Evolutionary conservation across 441 rosid genomes (phyloP).

Genomic region (Cnidoscolus chayamansa): DNA sequence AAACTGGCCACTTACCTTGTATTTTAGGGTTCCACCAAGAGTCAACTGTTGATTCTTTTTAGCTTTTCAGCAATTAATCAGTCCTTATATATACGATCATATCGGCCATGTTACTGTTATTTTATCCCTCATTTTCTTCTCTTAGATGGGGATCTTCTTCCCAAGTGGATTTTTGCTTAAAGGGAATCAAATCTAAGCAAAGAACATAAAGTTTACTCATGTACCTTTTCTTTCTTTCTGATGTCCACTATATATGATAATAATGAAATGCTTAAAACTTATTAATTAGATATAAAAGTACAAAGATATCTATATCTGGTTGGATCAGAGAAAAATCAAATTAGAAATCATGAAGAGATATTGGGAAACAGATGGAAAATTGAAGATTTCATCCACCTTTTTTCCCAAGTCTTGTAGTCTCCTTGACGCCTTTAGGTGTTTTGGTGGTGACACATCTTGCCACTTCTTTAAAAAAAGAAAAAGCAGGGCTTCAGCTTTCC

Average conservation of each 20-base stretch:
- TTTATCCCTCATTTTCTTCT: not conserved
- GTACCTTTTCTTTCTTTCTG: not conserved
- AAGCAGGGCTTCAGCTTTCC: not conserved
- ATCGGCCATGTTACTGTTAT: not conserved
- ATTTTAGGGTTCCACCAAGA: constrained; percentile 11
- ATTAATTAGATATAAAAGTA: not conserved
- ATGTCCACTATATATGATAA: not conserved
- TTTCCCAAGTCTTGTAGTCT: not conserved
- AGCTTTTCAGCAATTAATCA: too few species aligned
- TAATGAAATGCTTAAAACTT: not conserved
- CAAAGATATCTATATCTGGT: not conserved
- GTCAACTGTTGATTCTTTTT: not conserved
- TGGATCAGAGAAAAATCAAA: not conserved
- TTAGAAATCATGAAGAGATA: not conserved
- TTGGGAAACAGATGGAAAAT: not conserved
- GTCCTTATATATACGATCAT: too few species aligned
- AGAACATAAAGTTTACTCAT: not conserved
- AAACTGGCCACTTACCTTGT: not conserved
- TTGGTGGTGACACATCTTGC: not conserved
- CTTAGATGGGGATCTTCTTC: not conserved
- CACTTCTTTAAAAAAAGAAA: not conserved
- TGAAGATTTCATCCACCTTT: not conserved
- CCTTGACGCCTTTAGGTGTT: not conserved
- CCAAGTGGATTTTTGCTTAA: constrained; percentile 6
- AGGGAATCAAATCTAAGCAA: constrained; percentile 1